Base-by-base conservation (phyloP, 192 early-diverging fungal species). In the Dimargaris xerosporica region DNA sequence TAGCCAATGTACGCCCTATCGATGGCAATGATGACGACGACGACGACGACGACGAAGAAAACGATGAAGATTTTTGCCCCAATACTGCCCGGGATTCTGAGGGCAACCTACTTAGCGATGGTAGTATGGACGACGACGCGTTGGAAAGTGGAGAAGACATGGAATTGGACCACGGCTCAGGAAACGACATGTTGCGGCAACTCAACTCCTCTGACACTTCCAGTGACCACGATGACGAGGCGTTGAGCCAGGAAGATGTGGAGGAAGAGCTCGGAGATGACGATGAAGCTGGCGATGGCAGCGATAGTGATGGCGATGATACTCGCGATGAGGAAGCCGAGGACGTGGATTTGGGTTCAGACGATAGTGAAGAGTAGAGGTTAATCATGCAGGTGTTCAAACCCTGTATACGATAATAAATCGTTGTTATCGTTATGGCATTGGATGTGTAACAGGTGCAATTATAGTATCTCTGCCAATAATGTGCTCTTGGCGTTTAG, bases 21-120 rank as follows among this genome's bases (percentile, higher is more conserved):
- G 7, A 39, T 39, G 44, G 10, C n/a, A 25, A 34, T 30, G 64
- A 47, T 3, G 42, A 12, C 16, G 64, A 50, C 34, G 64, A 31
- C 12, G 63, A 65, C 42, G 68, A 39, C 5, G 62, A 65, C 16
- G 65, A 66, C 21, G 65, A 70, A 13, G 56, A 63, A 1, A 53
- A 55, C 28, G 62, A 43, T 46, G 26, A 61, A 12, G 67, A 70
- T 42, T 60, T 66, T 26, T 41, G 56, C 43, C 62, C 64, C 31
- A 66, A 66, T 19, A 62, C 68, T 44, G 48, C 39, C 58, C 9
- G 42, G 16, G 55, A 30, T 39, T 60, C 54, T 30, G 28, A 31
- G 5, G 62, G 46, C 42, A 45, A 50, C 42, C 30, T 31, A 29
- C 3, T 28, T 3, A 15, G 34, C 23, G 17, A 67, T 21, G 15